Base-by-base conservation (phyloP, 768 basidiomycete genomes). In the Amanita exitialis region DNA sequence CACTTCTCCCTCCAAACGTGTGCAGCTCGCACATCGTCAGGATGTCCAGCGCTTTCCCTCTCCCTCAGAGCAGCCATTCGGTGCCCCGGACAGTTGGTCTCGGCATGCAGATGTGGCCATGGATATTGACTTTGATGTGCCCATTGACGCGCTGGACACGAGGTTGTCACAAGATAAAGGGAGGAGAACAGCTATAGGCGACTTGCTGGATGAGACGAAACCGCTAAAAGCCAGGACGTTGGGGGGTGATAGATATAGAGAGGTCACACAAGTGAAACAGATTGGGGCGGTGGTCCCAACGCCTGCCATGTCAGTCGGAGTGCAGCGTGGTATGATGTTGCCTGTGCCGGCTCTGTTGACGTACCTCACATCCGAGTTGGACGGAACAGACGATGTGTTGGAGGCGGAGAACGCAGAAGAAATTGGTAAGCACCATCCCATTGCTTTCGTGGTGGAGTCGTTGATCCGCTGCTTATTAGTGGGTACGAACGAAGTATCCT, bases 361-460 rank as follows among this genome's bases (percentile, higher is more conserved):
- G 0, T 75, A 75, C 49, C 53, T 90, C 34, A 76, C 69, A 43
- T 70, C 72, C 2, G 74, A 73, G 18, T 71, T 86, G n/a, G 83
- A 88, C 8, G 82, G 80, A 4, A 75, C 71, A 25, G 81, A 82
- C 3, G 79, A 86, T 49, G 59, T 82, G 6, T 66, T 96, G 35
- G 92, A 97, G 63, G 89, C 71, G 2, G 71, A 79, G 45, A 97
- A 99, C 70, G 73, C 81, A 6, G 86, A 84, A 53, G 74, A 76
- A 37, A 75, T 71, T 45, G 76, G 83, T 80, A 58, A 46, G 74
- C 72, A 16, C 13, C 27, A 10, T 8, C 10, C 9, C 32, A 20
- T 49, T 32, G 8, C 1, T 18, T 36, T 16, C 47, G 20, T 56
- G 25, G 36, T 50, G 35, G 27, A 28, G 39, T 28, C 47, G 38